Conservation (phyloP, 768 basidiomycete species). For the Hygrocybe coccinea region DNA sequence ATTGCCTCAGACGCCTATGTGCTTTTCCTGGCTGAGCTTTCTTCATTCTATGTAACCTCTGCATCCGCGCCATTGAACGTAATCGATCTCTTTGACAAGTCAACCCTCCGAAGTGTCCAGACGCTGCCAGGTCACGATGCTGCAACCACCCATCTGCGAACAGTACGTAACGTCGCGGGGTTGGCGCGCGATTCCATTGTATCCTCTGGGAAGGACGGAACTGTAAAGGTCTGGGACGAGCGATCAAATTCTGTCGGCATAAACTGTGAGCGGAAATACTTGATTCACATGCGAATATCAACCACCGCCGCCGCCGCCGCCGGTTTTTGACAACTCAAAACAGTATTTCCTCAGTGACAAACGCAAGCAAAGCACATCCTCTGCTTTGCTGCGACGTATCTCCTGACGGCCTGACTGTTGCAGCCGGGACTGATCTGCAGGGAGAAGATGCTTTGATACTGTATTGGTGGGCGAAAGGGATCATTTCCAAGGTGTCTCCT, state of each 20-base stretch:
- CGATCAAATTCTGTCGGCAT: slow-evolving; percentile 46
- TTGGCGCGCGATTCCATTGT: slow-evolving; percentile 44
- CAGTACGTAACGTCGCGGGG: slow-evolving; percentile 40
- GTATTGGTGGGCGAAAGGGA: slow-evolving; percentile 60
- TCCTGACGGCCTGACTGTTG: slow-evolving; percentile 63
- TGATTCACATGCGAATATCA: slow-evolving; percentile 15
- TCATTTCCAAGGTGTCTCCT: background rate
- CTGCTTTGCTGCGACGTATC: slow-evolving; percentile 70
- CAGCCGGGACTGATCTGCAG: slow-evolving; percentile 77
- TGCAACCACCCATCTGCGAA: slow-evolving; percentile 53
- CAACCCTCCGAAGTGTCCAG: slow-evolving; percentile 42
- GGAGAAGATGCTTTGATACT: slow-evolving; percentile 77
- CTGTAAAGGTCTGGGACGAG: slow-evolving; percentile 72
- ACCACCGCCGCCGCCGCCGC: too few species aligned
- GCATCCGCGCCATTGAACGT: slow-evolving; percentile 59
- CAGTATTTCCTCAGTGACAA: slow-evolving; percentile 39
- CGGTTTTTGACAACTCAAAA: slow-evolving; percentile 37
- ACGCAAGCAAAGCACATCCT: slow-evolving; percentile 37
- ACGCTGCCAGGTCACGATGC: slow-evolving; percentile 54
- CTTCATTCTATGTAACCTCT: slow-evolving; percentile 52
- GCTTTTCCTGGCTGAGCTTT: slow-evolving; percentile 49
- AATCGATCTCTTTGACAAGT: slow-evolving; percentile 64
- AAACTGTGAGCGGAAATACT: slow-evolving; percentile 45
- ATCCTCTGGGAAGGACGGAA: slow-evolving; percentile 68
- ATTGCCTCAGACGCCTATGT: slow-evolving; percentile 52